Evolutionary conservation across 768 basidiomycete species (phyloP).

Genomic region (Boletus bicolor): DNA sequence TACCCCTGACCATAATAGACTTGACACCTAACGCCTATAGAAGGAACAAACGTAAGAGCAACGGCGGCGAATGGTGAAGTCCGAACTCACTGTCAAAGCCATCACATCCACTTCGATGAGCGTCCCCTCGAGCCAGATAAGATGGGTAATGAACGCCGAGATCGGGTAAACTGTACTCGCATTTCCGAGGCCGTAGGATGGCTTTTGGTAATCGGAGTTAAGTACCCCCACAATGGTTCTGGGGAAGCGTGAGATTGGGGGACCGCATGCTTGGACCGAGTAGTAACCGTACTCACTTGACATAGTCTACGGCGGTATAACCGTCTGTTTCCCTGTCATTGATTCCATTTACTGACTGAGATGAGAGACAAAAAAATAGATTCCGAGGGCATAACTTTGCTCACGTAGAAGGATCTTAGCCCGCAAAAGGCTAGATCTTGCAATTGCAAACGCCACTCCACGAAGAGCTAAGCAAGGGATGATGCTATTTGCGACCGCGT

Average conservation of each 20-base stretch:
- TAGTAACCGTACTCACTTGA: slow-evolving; percentile 47
- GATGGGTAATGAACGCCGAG: slow-evolving; percentile 81
- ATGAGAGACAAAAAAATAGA: slow-evolving; percentile 2
- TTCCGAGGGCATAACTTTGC: slow-evolving; percentile 25
- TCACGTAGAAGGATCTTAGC: slow-evolving; percentile 84
- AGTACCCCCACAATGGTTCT: slow-evolving; percentile 71
- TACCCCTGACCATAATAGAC: slow-evolving; percentile 48
- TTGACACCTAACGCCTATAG: slow-evolving; percentile 56
- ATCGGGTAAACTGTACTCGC: slow-evolving; percentile 63
- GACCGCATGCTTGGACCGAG: slow-evolving; percentile 1
- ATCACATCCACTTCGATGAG: slow-evolving; percentile 58
- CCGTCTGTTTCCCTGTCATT: slow-evolving; percentile 91
- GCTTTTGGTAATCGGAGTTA: slow-evolving; percentile 53
- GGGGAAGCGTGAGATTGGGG: slow-evolving; percentile 10
- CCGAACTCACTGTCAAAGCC: slow-evolving; percentile 53
- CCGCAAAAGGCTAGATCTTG: slow-evolving; percentile 62
- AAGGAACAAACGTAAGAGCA: slow-evolving; percentile 1
- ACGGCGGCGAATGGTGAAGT: neutral
- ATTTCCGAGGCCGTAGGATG: slow-evolving; percentile 55
- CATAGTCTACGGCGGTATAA: slow-evolving; percentile 82
- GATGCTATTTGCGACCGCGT: slow-evolving; percentile 46
- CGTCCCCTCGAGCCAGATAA: slow-evolving; percentile 71
- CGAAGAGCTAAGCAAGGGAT: slow-evolving; percentile 88
- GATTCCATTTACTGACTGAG: slow-evolving; percentile 66
- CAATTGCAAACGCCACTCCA: slow-evolving; percentile 76